A percentile compares a stretch with the other conserved stretches of the same genome.
Evolutionary conservation across 306 rosid genomes (phyloP).

Genomic region (Quillaja saponaria): DNA sequence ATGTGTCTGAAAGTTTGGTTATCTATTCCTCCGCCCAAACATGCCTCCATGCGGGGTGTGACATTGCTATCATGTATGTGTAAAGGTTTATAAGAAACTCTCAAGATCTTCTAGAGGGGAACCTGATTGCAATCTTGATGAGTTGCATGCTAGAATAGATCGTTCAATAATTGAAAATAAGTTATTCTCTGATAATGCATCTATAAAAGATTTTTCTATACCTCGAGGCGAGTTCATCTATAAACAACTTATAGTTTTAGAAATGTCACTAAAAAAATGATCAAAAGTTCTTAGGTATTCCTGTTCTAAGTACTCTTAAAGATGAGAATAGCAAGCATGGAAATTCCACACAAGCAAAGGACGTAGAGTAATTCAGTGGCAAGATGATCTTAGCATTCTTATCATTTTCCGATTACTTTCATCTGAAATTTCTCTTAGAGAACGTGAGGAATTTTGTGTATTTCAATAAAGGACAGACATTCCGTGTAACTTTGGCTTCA

Average conservation of each 20-base stretch:
- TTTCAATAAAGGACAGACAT: no score
- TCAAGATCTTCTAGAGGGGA: conserved; percentile 70
- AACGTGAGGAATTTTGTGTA: no score
- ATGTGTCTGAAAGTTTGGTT: no score
- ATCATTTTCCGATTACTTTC: no score
- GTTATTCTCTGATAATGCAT: conserved; percentile 59
- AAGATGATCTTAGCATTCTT: no score
- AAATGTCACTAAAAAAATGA: conserved; percentile 64
- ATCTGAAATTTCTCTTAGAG: no score
- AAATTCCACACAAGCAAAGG: conserved; percentile 38
- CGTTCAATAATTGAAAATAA: conserved; percentile 75
- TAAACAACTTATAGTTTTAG: conserved; percentile 79
- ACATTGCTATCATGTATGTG: conserved; percentile 55
- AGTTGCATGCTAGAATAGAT: conserved; percentile 82
- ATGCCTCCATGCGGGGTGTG: no score
- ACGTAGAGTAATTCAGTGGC: no score
- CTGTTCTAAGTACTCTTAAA: conserved; percentile 65
- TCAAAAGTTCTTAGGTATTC: conserved; percentile 51
- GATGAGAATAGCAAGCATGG: conserved; percentile 58
- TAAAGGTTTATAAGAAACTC: conserved; percentile 73
- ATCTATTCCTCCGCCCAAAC: no score
- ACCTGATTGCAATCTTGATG: conserved; percentile 66
- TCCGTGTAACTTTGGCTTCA: no score
- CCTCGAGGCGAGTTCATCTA: no score
- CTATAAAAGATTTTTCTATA: conserved; percentile 66